Base-by-base conservation (phyloP, 129 eudicot genomes). In the Flaveria sonorensis region DNA sequence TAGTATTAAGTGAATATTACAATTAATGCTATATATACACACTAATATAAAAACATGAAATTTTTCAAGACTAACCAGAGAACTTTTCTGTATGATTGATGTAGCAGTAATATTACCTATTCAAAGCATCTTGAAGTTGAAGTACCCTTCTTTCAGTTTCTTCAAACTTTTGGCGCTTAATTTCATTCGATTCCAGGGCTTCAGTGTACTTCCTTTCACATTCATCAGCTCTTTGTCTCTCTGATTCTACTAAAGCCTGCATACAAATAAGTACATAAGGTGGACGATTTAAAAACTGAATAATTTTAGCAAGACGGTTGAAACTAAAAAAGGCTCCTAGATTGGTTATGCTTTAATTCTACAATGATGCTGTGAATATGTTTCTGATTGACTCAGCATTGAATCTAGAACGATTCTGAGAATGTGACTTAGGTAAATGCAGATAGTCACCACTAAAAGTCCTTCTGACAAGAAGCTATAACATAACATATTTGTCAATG, bases 141-240 rank as follows among this genome's bases (percentile, higher is more conserved):
- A 78, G 85, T 68, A 90, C 91, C 80, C 85, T 82, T 86, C 40
- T 93, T 82, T 88, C 98, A 65, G 97, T 88, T 84, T 90, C 98
- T 74, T 90, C 97, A 40, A 93, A 79, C 82, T 88, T 93, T 77
- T 83, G 77, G 48, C 80, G 85, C 80, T 85, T 93, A 68, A 77
- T 86, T 83, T 90, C 92, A 66, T 86, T 84, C 78, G 92, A 83
- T 73, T 87, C 92, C 51, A 79, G 57, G 55, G 92, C 90, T 82
- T 86, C 89, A 9, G 82, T 72, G 50, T 77, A 83, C 81, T 83
- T 93, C 78, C 78, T 88, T 83, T 93, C 92, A 83, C 83, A 86
- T 67, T 83, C 89, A 80, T 84, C 88, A 66, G 98, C 95, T 73
- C 92, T 79, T 87, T 88, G 84, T 82, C 74, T 88, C 82, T 93